A percentile compares a stretch with the other conserved stretches of the same genome.
Evolutionary conservation across 306 rosid species (phyloP).

Genomic region (Echinosophora koreensis): DNA sequence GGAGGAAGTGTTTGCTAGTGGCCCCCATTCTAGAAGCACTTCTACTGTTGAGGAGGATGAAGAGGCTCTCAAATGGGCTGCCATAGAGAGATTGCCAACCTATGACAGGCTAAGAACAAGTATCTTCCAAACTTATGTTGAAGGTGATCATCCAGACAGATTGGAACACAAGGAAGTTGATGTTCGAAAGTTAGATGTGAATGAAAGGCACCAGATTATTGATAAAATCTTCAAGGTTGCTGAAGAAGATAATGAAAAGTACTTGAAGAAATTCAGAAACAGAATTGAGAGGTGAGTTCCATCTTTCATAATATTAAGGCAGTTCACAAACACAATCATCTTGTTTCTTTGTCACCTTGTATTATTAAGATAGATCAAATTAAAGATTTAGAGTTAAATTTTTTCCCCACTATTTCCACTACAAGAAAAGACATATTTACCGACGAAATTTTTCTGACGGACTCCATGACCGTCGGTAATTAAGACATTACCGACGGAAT

Average conservation of each 20-base stretch:
- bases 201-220: slow-evolving; percentile 72
- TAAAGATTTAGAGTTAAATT: not conserved
- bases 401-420: too few relatives aligned
- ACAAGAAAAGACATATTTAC: too few relatives aligned
- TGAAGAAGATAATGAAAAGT: slow-evolving; percentile 89
- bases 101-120: slow-evolving; percentile 86
- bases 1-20: slow-evolving; percentile 72
- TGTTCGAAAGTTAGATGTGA: slow-evolving; percentile 66
- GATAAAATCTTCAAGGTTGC: slow-evolving; percentile 82
- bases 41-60: slow-evolving; percentile 71
- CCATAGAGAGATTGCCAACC: slow-evolving; percentile 88
- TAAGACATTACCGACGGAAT: too few relatives aligned
- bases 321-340: not conserved
- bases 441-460: too few relatives aligned
- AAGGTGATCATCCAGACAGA: slow-evolving; percentile 31
- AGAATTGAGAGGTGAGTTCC: slow-evolving; percentile 73
- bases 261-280: slow-evolving; percentile 65
- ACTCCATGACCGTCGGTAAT: too few relatives aligned
- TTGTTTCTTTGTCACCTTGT: not conserved
- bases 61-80: slow-evolving; percentile 94
- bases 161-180: slow-evolving; percentile 71
- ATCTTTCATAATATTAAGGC: not conserved
- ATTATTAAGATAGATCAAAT: not conserved
- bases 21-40: slow-evolving; percentile 64
- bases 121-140: slow-evolving; percentile 60